Evolutionary conservation across 2,329 filamentous ascomycete genomes (phyloP).

Genomic region (Colletotrichum navitas): DNA sequence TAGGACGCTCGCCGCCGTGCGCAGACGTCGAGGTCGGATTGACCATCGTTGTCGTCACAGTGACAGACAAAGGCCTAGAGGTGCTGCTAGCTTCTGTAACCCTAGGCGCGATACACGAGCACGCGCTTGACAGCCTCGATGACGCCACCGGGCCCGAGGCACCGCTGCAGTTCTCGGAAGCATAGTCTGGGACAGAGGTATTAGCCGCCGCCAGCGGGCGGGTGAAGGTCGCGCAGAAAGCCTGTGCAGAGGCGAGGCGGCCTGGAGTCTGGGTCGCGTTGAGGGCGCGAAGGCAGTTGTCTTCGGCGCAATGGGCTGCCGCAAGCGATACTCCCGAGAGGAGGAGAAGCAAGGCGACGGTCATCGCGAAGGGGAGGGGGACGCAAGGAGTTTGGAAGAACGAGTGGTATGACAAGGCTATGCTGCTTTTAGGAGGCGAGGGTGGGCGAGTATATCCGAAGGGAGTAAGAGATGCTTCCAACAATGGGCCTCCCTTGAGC

Average conservation of each 20-base stretch:
- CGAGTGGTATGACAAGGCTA: not conserved
- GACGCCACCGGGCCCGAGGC: not conserved
- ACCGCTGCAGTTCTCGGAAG: not conserved
- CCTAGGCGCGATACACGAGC: not conserved
- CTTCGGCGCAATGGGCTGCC: constrained; percentile 46
- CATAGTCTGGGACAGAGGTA: not conserved
- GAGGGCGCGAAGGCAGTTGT: constrained; percentile 54
- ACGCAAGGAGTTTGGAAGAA: not conserved
- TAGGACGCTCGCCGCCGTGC: not conserved
- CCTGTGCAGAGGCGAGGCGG: constrained; percentile 47
- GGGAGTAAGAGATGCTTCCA: not conserved
- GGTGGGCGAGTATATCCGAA: not conserved
- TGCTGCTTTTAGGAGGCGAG: not conserved
- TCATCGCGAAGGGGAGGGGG: not conserved
- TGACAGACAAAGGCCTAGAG: not conserved
- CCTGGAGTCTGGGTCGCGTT: constrained; percentile 50
- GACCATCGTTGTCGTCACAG: not conserved
- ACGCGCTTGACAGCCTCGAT: not conserved
- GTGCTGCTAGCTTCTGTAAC: not conserved
- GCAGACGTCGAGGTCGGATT: not conserved
- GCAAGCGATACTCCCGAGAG: not conserved
- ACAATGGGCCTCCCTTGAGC: not conserved
- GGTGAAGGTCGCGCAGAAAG: constrained; percentile 14
- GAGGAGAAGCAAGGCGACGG: not conserved
- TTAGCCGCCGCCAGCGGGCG: not conserved